Conservation (phyloP, 441 rosid species). For the Pelargonium myrrhifolium region DNA sequence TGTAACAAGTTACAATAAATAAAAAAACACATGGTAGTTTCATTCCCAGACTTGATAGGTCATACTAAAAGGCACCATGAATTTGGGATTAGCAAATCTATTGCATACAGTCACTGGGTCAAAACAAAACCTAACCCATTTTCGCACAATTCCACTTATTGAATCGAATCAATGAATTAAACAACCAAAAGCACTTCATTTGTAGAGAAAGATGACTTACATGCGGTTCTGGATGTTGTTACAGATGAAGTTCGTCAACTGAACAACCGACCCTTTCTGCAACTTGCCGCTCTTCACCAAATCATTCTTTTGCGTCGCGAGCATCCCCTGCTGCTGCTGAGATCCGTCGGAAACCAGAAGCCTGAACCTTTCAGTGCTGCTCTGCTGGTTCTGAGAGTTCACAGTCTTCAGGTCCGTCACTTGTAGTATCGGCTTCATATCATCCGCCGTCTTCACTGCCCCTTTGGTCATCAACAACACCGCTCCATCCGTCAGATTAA, state of each 20-base stretch:
- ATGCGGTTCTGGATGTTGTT: constrained; percentile 48
- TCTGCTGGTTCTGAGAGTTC: constrained; percentile 35
- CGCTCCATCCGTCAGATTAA: constrained; percentile 50
- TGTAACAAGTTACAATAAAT: too few species aligned
- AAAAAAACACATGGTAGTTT: too few species aligned
- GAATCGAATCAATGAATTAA: too few species aligned
- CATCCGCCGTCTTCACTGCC: constrained; percentile 32
- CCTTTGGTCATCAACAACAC: constrained; percentile 37
- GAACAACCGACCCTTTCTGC: constrained; percentile 54
- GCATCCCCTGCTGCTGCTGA: constrained; percentile 54
- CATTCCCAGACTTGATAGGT: too few species aligned
- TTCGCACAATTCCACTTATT: too few species aligned
- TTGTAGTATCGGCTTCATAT: constrained; percentile 55
- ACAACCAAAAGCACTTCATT: too few species aligned
- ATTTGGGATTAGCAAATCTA: too few species aligned
- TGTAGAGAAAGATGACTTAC: constrained; percentile 22
- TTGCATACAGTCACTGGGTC: too few species aligned
- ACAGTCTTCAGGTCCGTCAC: constrained; percentile 55
- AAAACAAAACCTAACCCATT: too few species aligned
- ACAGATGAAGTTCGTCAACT: constrained; percentile 47
- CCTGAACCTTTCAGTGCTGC: constrained; percentile 34
- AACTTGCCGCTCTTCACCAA: constrained; percentile 42
- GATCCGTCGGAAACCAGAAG: constrained; percentile 63
- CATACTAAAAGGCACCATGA: too few species aligned
- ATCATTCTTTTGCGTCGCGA: constrained; percentile 44